Conservation (phyloP, 257 asterid species). For the Asclepias syriaca region DNA sequence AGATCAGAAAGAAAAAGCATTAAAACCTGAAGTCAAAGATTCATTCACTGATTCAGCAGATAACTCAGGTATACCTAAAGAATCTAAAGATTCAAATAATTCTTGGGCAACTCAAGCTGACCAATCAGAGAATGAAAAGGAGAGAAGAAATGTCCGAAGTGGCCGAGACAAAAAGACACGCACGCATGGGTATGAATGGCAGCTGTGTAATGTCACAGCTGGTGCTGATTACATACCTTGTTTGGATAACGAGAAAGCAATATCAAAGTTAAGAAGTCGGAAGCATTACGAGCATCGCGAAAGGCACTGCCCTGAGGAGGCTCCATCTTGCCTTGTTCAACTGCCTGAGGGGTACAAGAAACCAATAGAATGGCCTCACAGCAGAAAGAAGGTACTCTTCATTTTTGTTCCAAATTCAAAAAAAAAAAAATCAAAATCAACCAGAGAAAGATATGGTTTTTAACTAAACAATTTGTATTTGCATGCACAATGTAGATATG, state of each 20-base stretch:
- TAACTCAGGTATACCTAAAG: constrained; percentile 37
- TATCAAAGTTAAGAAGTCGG: constrained; percentile 44
- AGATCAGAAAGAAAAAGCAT: constrained; percentile 10
- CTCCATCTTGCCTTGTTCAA: constrained; percentile 76
- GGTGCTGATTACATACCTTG: constrained; percentile 83
- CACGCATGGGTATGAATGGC: constrained; percentile 39
- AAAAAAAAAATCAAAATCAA: neutral
- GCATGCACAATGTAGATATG: constrained; percentile 58
- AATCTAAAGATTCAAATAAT: constrained; percentile 49
- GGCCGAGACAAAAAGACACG: constrained; percentile 27
- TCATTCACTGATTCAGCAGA: constrained; percentile 21
- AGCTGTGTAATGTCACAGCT: constrained; percentile 64
- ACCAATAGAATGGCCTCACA: constrained; percentile 69
- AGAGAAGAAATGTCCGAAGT: constrained; percentile 42
- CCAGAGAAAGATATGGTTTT: neutral
- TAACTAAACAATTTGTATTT: neutral
- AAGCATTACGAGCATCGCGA: constrained; percentile 76
- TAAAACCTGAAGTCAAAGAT: constrained; percentile 5
- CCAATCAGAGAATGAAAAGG: constrained; percentile 67
- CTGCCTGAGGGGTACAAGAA: constrained; percentile 64
- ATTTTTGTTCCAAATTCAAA: too few species aligned
- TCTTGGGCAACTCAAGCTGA: constrained; percentile 79
- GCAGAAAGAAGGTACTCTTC: constrained; percentile 72
- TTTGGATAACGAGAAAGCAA: constrained; percentile 69
- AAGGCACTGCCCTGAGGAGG: constrained; percentile 74